phyloP scores from a whole-genome alignment of 352 stramenopile genomes.

The Phytophthora melonis region DNA sequence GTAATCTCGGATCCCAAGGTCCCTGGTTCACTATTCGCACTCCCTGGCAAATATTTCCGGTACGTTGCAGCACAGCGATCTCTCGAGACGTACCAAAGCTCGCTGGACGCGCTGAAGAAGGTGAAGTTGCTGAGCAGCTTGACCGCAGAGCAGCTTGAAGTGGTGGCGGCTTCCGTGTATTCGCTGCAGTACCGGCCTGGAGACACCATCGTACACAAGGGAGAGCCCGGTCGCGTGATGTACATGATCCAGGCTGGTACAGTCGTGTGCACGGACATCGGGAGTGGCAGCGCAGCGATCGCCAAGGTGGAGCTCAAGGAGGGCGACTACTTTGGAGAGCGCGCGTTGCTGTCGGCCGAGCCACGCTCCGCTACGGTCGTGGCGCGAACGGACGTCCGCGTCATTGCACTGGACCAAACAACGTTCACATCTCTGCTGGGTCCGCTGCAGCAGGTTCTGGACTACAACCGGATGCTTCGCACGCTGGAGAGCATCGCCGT shows the following conservation, averaged over 20 bases:
- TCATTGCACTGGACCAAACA: conserved; percentile 88
- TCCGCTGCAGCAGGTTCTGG: conserved; percentile 87
- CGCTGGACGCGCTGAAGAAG: conserved; percentile 54
- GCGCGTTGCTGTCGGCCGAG: conserved; percentile 88
- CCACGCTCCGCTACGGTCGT: conserved; percentile 90
- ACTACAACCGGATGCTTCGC: conserved; percentile 69
- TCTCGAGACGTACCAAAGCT: conserved; percentile 51
- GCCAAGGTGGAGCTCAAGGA: conserved; percentile 56
- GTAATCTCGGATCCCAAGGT: conserved; percentile 48
- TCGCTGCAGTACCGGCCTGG: conserved; percentile 57
- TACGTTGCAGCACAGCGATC: conserved; percentile 58
- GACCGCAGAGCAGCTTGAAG: conserved; percentile 53
- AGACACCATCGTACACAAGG: conserved; percentile 82
- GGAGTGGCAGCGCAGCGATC: conserved; percentile 40
- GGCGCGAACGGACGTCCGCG: conserved; percentile 57
- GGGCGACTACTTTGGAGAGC: conserved; percentile 94
- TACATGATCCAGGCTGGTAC: conserved; percentile 85
- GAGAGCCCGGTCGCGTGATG: conserved; percentile 72
- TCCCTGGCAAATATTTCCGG: conserved; percentile 63
- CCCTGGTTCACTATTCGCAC: conserved; percentile 49
- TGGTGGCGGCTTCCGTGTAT: conserved; percentile 55
- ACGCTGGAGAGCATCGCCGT: conserved; percentile 63
- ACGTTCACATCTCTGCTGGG: conserved; percentile 94
- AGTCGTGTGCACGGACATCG: conserved; percentile 70
- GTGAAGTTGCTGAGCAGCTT: conserved; percentile 54